phyloP scores from a whole-genome alignment of 176 grass and related monocot genomes.

The Eragrostis nindensis region DNA sequence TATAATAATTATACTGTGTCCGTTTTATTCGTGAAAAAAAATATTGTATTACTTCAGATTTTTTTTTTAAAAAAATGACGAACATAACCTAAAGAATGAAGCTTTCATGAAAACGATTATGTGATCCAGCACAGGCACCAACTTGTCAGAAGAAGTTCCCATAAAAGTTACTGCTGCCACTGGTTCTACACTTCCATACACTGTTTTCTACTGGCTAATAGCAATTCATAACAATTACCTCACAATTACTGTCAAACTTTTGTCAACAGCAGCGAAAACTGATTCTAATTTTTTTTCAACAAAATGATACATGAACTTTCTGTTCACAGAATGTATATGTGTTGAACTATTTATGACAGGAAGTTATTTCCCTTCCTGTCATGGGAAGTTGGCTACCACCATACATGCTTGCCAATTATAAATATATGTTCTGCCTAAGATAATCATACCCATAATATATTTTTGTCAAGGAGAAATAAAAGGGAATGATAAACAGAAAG shows the following conservation, averaged over 20 bases:
- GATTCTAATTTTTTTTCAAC: too few species aligned
- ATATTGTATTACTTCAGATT: conserved; percentile 4
- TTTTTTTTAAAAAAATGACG: conserved; percentile 20
- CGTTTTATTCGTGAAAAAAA: not conserved
- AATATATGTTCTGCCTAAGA: not conserved
- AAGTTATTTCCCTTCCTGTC: conserved; percentile 1
- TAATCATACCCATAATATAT: conserved; percentile 3
- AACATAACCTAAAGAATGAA: conserved; percentile 10
- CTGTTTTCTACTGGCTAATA: not conserved
- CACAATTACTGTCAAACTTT: not conserved
- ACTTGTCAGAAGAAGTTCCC: not conserved
- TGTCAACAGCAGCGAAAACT: too few species aligned
- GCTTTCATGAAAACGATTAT: not conserved
- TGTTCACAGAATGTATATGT: too few species aligned
- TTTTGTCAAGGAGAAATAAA: conserved; percentile 19
- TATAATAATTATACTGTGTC: not conserved
- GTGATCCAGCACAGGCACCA: not conserved
- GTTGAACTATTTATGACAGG: not conserved
- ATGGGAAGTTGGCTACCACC: not conserved
- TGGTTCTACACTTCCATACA: not conserved
- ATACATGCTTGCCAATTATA: conserved; percentile 27
- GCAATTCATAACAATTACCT: not conserved
- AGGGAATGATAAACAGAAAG: not conserved
- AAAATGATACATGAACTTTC: conserved; percentile 8
- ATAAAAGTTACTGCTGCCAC: conserved; percentile 4